A percentile compares a stretch with the other conserved stretches of the same genome.
These are phyloP conservation scores for Chenopodium quinoa DNA, from an alignment of 148 eudicot species.

Conservation along the genomic window DNA sequence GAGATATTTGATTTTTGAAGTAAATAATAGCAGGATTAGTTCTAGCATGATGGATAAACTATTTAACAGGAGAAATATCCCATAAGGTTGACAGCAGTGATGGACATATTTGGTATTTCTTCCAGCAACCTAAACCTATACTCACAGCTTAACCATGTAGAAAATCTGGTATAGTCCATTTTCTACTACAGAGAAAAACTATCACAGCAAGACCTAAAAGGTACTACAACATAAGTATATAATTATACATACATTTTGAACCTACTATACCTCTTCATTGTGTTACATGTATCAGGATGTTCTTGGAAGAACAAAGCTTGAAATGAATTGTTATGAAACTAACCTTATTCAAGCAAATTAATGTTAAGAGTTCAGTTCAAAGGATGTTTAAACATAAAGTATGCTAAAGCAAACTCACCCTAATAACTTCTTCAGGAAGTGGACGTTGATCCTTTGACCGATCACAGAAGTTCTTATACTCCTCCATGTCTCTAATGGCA, in stretches of 20 bases:
- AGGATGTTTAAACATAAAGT: background rate
- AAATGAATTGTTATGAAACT: background rate
- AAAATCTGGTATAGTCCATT: background rate
- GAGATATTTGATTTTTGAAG: background rate
- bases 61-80: background rate
- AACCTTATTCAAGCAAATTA: background rate
- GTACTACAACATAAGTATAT: background rate
- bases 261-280: background rate
- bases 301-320: background rate
- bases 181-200: background rate
- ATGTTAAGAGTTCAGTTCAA: background rate
- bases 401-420: slow-evolving; percentile 44
- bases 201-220: background rate
- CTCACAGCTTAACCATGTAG: background rate
- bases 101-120: background rate
- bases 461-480: slow-evolving; percentile 95
- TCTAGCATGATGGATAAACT: background rate
- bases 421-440: slow-evolving; percentile 95
- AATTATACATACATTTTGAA: background rate
- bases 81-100: background rate
- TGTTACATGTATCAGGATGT: background rate
- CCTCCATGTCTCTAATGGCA: slow-evolving; percentile 95
- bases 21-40: background rate
- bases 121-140: background rate
- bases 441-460: slow-evolving; percentile 94